phyloP scores from a whole-genome alignment of 1,284 basidiomycete species.

The Heterobasidion parviporum region DNA sequence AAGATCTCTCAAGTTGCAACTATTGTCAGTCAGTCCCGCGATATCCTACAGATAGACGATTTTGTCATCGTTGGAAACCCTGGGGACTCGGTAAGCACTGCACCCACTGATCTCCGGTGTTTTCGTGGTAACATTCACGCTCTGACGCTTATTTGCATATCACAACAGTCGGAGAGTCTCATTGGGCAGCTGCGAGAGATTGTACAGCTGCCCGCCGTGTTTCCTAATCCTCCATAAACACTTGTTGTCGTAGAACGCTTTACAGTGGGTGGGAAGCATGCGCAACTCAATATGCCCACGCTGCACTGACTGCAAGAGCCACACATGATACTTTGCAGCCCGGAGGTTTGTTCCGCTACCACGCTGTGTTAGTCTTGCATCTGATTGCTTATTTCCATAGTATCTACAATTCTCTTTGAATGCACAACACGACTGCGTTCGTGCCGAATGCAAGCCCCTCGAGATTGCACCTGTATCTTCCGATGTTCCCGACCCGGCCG shows the following conservation, averaged over 20 bases:
- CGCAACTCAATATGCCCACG: background rate
- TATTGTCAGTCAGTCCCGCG: too few species aligned
- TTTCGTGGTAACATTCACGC: too few species aligned
- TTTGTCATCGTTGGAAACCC: too few species aligned
- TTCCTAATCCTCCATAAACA: background rate
- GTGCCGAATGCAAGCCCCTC: constrained; percentile 7
- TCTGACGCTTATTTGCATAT: too few species aligned
- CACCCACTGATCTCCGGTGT: too few species aligned
- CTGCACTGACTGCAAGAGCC: background rate
- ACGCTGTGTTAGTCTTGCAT: background rate
- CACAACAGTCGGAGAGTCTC: too few species aligned
- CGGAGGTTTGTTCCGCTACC: constrained; percentile 1
- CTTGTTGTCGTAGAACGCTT: background rate
- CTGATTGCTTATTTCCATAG: background rate
- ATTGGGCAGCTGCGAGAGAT: too few species aligned
- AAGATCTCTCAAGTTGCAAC: too few species aligned
- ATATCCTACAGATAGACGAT: too few species aligned
- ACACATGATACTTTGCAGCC: background rate
- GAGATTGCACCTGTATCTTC: constrained; percentile 2
- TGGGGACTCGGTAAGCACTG: too few species aligned
- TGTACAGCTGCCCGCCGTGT: too few species aligned
- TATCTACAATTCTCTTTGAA: constrained; percentile 14
- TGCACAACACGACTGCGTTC: constrained; percentile 14
- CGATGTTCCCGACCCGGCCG: background rate
- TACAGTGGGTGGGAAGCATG: background rate